These are phyloP conservation scores for Amphicarpaea edgeworthii DNA, from an alignment of 306 rosid species.

Conservation along the genomic window DNA sequence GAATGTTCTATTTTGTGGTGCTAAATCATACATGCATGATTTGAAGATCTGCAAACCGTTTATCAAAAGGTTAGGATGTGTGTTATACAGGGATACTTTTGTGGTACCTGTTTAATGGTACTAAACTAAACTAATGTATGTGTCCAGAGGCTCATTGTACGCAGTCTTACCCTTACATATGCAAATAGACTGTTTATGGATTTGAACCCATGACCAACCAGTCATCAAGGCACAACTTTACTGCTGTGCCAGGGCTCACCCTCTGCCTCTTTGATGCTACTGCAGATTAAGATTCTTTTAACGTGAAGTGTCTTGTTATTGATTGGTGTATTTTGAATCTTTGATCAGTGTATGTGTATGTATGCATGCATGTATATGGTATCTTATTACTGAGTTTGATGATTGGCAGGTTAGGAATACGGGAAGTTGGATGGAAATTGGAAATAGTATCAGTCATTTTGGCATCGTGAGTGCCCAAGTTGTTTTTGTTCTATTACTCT, in stretches of 20 bases:
- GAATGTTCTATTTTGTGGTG: too few relatives aligned
- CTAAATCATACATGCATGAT: too few relatives aligned
- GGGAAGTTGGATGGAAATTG: slow-evolving; percentile 98
- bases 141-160: too few relatives aligned
- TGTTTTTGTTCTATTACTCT: slow-evolving; percentile 81
- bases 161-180: too few relatives aligned
- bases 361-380: neutral
- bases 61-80: neutral
- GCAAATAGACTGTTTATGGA: too few relatives aligned
- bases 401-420: slow-evolving; percentile 75
- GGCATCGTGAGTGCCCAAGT: slow-evolving; percentile 95
- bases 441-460: slow-evolving; percentile 90
- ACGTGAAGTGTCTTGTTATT: neutral
- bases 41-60: neutral
- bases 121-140: too few relatives aligned
- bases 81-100: neutral
- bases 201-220: too few relatives aligned
- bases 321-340: neutral
- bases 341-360: neutral
- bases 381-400: slow-evolving; percentile 21
- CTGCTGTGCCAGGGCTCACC: too few relatives aligned
- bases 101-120: neutral
- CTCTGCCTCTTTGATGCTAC: neutral
- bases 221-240: too few relatives aligned
- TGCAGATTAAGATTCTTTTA: neutral